phyloP scores from a whole-genome alignment of 1,284 basidiomycete genomes.

The Vanrija humicola region DNA sequence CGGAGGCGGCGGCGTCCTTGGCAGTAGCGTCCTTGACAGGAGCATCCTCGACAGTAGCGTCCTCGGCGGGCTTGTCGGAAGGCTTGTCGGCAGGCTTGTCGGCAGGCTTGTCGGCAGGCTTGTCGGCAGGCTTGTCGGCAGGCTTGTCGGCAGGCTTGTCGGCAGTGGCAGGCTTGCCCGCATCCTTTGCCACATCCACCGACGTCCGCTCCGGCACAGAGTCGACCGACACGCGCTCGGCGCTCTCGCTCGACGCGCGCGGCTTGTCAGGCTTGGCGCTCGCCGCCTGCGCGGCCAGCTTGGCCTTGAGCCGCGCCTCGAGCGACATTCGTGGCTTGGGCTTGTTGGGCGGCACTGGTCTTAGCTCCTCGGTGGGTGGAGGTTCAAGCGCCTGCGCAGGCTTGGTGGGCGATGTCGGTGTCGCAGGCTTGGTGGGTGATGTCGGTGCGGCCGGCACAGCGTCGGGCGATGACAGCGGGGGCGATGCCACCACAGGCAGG shows the following conservation, averaged over 20 bases:
- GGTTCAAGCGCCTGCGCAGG: not conserved
- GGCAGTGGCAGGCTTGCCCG: not conserved
- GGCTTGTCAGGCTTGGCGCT: not conserved
- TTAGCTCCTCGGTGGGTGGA: not conserved
- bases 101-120: not conserved
- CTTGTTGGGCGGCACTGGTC: too few species aligned
- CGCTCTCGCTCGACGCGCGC: not conserved
- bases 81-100: slow-evolving; percentile 3
- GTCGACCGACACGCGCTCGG: not conserved
- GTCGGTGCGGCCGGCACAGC: not conserved
- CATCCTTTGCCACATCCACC: not conserved
- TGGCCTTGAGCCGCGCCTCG: too few species aligned
- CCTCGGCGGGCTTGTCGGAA: not conserved
- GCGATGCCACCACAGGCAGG: not conserved
- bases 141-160: not conserved
- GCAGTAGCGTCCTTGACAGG: too few species aligned
- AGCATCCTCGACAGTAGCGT: too few species aligned
- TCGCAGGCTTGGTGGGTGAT: not conserved
- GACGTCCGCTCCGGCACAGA: not conserved
- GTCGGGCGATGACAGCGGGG: not conserved
- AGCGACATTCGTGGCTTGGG: too few species aligned
- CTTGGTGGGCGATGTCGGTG: not conserved
- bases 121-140: not conserved
- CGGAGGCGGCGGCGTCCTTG: too few species aligned
- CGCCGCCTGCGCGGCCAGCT: not conserved